A percentile compares a stretch with the other conserved stretches of the same genome.
phyloP scores from a whole-genome alignment of 108 stramenopile genomes.

The Cylindrotheca fusiformis region DNA sequence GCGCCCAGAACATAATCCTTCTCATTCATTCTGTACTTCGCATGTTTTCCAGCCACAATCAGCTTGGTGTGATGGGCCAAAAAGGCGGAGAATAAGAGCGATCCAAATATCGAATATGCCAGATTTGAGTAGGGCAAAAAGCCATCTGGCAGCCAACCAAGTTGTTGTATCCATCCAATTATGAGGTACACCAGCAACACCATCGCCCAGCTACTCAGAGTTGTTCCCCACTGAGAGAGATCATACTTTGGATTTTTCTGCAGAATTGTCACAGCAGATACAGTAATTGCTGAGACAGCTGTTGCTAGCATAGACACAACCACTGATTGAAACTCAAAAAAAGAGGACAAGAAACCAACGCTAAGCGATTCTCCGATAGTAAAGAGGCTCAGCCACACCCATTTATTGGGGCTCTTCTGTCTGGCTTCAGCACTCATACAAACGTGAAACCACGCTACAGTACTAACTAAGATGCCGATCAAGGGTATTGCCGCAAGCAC shows the following conservation, averaged over 20 bases:
- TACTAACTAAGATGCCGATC: slow-evolving; percentile 24
- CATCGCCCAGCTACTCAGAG: slow-evolving; percentile 44
- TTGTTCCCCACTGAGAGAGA: slow-evolving; percentile 82
- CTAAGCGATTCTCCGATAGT: slow-evolving; percentile 74
- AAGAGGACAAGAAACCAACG: slow-evolving; percentile 66
- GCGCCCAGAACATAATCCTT: slow-evolving; percentile 92
- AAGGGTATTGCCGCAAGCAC: slow-evolving; percentile 21
- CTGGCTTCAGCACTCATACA: slow-evolving; percentile 45
- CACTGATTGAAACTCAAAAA: slow-evolving; percentile 69
- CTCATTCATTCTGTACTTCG: slow-evolving; percentile 84
- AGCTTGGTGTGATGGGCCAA: slow-evolving; percentile 78
- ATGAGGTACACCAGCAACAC: slow-evolving; percentile 70
- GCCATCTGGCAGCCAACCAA: slow-evolving; percentile 57
- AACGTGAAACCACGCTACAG: slow-evolving; percentile 57
- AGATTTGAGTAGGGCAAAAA: slow-evolving; percentile 77
- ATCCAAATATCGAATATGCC: slow-evolving; percentile 54
- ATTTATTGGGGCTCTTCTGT: slow-evolving; percentile 63
- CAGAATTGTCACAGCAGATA: slow-evolving; percentile 75
- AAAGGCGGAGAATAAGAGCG: slow-evolving; percentile 65
- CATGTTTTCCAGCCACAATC: slow-evolving; percentile 81
- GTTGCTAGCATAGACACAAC: slow-evolving; percentile 68
- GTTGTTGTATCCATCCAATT: slow-evolving; percentile 63
- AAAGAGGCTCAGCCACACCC: slow-evolving; percentile 71
- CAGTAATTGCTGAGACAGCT: slow-evolving; percentile 56
- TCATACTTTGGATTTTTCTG: slow-evolving; percentile 90